These are phyloP conservation scores for Cladosporium phlei DNA, from an alignment of 2,329 filamentous ascomycete species.

Conservation along the genomic window DNA sequence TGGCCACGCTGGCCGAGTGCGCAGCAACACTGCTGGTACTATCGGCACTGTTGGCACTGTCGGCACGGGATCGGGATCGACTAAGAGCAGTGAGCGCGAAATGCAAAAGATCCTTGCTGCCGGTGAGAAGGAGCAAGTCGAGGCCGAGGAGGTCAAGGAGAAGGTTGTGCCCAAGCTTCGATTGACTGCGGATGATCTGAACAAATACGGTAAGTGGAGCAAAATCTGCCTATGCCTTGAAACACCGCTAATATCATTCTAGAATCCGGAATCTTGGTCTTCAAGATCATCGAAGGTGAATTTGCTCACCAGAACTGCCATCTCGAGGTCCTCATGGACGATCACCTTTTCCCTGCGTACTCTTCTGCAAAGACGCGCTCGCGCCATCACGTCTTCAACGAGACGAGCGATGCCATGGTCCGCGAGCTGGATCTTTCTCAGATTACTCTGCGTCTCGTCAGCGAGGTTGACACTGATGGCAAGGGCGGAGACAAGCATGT, in stretches of 20 bases:
- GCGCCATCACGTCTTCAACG: slow-evolving; percentile 70
- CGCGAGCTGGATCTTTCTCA: slow-evolving; percentile 96
- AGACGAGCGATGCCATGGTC: slow-evolving; percentile 91
- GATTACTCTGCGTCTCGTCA: slow-evolving; percentile 79
- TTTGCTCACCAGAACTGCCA: slow-evolving; percentile 70
- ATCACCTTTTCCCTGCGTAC: slow-evolving; percentile 89
- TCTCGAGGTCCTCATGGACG: slow-evolving; percentile 87
- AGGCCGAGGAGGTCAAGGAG: slow-evolving; percentile 41
- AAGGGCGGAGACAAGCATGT: slow-evolving; percentile 66
- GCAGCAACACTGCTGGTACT: slow-evolving; percentile 35
- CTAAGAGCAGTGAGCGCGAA: slow-evolving; percentile 34
- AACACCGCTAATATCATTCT: slow-evolving; percentile 11
- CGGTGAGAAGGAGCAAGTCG: slow-evolving; percentile 43
- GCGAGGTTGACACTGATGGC: slow-evolving; percentile 69
- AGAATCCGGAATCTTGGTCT: slow-evolving; percentile 90
- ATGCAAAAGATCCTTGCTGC: slow-evolving; percentile 44
- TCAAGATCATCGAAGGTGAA: slow-evolving; percentile 87
- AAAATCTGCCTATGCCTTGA: too few relatives aligned
- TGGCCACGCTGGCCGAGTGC: slow-evolving; percentile 8
- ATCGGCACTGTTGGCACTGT: slow-evolving; percentile 38
- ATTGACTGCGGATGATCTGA: slow-evolving; percentile 72
- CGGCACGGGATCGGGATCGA: too few relatives aligned
- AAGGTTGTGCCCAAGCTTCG: slow-evolving; percentile 67
- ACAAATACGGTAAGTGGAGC: slow-evolving; percentile 60
- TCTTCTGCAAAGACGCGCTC: slow-evolving; percentile 69